A percentile compares a stretch with the other conserved stretches of the same genome.
Conservation (phyloP, 495 filamentous ascomycete species). For the Penicillium daleae region DNA sequence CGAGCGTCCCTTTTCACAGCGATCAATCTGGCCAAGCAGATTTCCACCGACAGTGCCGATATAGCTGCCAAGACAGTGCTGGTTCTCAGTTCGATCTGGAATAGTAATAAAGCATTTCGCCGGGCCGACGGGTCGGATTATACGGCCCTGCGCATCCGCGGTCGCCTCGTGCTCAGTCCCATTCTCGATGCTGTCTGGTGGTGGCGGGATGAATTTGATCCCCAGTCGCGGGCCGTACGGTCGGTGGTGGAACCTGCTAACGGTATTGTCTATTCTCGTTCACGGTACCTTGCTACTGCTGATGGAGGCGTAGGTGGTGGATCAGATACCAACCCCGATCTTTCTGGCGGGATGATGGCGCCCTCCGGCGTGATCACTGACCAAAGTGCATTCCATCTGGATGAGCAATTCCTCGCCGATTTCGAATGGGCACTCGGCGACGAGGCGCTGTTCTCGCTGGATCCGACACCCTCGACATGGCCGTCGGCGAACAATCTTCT, state of each 20-base stretch:
- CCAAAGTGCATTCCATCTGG: conserved; percentile 35
- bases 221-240: conserved; percentile 25
- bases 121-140: conserved; percentile 45
- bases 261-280: conserved; percentile 18
- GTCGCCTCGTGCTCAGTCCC: conserved; percentile 44
- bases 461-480: conserved; percentile 27
- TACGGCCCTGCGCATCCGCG: conserved; percentile 45
- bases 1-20: conserved; percentile 38
- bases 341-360: background rate
- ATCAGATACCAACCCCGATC: conserved; percentile 21
- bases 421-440: conserved; percentile 47
- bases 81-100: conserved; percentile 47
- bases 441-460: conserved; percentile 35
- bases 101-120: conserved; percentile 50
- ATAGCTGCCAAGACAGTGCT: conserved; percentile 37
- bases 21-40: conserved; percentile 44
- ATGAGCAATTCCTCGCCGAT: conserved; percentile 44
- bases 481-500: conserved; percentile 24
- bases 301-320: conserved; percentile 19
- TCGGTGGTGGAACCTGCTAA: conserved; percentile 20
- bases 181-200: conserved; percentile 54
- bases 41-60: conserved; percentile 45
- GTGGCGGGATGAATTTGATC: conserved; percentile 54
- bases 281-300: conserved; percentile 9
- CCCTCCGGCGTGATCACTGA: background rate